Base-by-base conservation (phyloP, 2,329 filamentous ascomycete genomes). In the Colletotrichum spaethianum region DNA sequence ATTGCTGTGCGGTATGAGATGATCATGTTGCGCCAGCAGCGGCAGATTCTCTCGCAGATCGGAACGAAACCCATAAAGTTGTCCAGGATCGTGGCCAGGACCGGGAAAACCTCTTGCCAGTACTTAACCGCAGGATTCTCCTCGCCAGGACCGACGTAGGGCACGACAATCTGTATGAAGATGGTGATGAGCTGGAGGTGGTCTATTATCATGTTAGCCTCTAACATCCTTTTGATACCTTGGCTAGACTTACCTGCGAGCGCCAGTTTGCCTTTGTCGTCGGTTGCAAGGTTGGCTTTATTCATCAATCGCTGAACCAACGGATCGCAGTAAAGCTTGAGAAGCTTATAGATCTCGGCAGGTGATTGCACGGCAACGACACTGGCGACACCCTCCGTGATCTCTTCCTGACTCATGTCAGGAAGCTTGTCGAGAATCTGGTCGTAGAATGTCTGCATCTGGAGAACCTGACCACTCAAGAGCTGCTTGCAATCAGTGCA, bases 11-110 rank as follows among this genome's bases (percentile, higher is more conserved):
- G 91, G 82, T 98, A 98, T 0, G 95, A 98, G 71, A 98, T 94
- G 48, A 99, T 91, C 94, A 98, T 98, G 80, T 96, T 93, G 74
- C 97, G 91, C 95, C 96, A 99, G 86, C 94, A 98, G 74, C 96
- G 91, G 82, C 96, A 98, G 33, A 99, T 91, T 52, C 96, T 90
- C 85, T 99, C 96, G 75, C 97, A 93, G 71, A 99, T 97, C 4
- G 96, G 96, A 18, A 92, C 88, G 76, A 95, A 98, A 76, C 89
- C 86, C 73, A 95, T 90, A 80, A 98, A 99, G 79, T 92, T 96
- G 78, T 97, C 93, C 67, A 97, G 88, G 72, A 99, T 93, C 9
- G 93, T 94, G 11, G 94, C 91, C 71, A 98, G 87, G 48, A 98
- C 91, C 0, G 94, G 94, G 81, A 98, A 94, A 26, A 98, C 93